Conservation (phyloP, 2,329 filamentous ascomycete species). For the Penicillium hordei region DNA sequence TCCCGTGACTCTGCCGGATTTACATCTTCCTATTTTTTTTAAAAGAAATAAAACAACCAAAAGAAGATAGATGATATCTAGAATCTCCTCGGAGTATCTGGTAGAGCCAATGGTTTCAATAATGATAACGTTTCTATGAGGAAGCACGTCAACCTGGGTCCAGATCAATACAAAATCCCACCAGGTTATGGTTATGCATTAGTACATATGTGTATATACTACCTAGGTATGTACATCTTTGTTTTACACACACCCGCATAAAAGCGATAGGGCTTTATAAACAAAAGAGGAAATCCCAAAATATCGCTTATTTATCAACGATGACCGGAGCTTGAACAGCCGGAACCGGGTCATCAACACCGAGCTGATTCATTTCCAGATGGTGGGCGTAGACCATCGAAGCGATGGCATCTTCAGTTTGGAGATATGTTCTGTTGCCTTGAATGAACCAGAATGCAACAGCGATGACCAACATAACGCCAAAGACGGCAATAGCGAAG, state of each 20-base stretch:
- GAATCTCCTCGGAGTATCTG: neutral
- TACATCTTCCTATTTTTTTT: too few relatives aligned
- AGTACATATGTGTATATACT: too few relatives aligned
- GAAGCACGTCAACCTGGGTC: neutral
- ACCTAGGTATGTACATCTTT: neutral
- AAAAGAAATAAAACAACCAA: neutral
- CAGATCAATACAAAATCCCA: neutral
- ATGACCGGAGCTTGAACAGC: neutral
- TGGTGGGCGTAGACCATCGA: conserved; percentile 32
- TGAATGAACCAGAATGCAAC: conserved; percentile 53
- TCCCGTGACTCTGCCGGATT: neutral
- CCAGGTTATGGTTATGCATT: neutral
- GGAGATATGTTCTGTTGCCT: conserved; percentile 44
- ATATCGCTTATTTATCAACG: conserved; percentile 1
- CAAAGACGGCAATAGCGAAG: conserved; percentile 59
- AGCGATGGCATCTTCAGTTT: conserved; percentile 32
- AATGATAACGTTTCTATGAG: neutral
- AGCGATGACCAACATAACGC: conserved; percentile 54
- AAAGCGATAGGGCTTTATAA: neutral
- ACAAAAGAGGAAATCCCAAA: neutral
- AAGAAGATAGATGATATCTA: neutral
- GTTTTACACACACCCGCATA: neutral
- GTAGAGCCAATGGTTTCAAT: neutral
- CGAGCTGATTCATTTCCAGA: conserved; percentile 19
- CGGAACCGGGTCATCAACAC: neutral